These are phyloP conservation scores for Lathyrus tuberosus DNA, from an alignment of 306 rosid species.

Conservation along the genomic window DNA sequence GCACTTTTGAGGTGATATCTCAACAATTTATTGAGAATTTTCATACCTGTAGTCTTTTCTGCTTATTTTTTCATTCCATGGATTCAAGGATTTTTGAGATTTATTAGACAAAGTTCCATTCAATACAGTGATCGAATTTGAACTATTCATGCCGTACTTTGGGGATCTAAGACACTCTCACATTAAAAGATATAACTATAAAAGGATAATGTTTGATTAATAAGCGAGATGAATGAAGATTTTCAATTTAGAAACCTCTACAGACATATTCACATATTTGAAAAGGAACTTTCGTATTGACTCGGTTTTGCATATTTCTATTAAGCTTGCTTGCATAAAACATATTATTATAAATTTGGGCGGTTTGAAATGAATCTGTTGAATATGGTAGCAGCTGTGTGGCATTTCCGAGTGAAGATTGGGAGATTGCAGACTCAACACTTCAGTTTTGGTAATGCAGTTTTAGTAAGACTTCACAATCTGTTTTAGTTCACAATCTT, in stretches of 20 bases:
- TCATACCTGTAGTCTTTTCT: constrained; percentile 34
- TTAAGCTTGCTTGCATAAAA: constrained; percentile 35
- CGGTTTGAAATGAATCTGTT: constrained; percentile 41
- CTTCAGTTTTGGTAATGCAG: constrained; percentile 85
- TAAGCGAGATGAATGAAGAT: constrained; percentile 22
- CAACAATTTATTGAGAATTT: constrained; percentile 27
- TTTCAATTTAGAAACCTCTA: constrained; percentile 32
- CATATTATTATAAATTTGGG: constrained; percentile 33
- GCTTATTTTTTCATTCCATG: constrained; percentile 28
- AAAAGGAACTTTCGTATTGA: constrained; percentile 2
- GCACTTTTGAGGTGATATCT: constrained; percentile 80
- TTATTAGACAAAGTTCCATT: constrained; percentile 30
- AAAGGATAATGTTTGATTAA: constrained; percentile 21
- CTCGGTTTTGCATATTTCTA: constrained; percentile 22
- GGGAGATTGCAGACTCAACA: constrained; percentile 97
- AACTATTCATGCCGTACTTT: constrained; percentile 18
- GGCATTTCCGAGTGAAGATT: constrained; percentile 91
- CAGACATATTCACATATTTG: constrained; percentile 34
- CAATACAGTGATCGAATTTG: constrained; percentile 28
- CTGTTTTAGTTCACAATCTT: constrained; percentile 22
- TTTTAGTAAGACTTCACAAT: constrained; percentile 31
- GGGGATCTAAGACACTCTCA: constrained; percentile 11
- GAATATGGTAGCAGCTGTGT: constrained; percentile 69
- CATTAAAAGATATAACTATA: constrained; percentile 16
- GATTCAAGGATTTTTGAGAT: constrained; percentile 33